These are phyloP conservation scores for Oryza punctata DNA, from an alignment of 176 grass and related monocot species.

Conservation along the genomic window DNA sequence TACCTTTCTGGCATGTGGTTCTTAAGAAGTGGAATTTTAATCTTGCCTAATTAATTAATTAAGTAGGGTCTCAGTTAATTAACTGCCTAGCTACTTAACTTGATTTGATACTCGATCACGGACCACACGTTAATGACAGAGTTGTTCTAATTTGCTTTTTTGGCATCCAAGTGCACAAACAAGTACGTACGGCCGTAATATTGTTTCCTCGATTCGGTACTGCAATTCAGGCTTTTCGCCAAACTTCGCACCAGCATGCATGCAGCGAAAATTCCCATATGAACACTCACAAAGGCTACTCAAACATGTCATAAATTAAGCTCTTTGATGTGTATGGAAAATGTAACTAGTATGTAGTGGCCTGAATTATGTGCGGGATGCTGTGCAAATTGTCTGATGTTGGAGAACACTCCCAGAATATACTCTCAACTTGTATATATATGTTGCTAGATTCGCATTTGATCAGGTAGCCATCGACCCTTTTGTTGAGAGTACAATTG, in stretches of 20 bases:
- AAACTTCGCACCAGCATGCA: slow-evolving; percentile 39
- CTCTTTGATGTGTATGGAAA: neutral
- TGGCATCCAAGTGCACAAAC: slow-evolving; percentile 22
- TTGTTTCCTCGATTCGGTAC: slow-evolving; percentile 32
- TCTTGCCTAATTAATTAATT: neutral
- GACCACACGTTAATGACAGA: slow-evolving; percentile 31
- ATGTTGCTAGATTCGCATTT: too few species aligned
- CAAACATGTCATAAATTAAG: neutral
- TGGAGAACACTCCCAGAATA: neutral
- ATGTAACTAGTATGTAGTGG: neutral
- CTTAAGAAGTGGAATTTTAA: slow-evolving; percentile 30
- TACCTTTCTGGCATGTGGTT: slow-evolving; percentile 27
- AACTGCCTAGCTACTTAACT: slow-evolving; percentile 6
- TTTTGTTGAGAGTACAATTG: too few species aligned
- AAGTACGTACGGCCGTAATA: slow-evolving; percentile 23
- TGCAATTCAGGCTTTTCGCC: slow-evolving; percentile 39
- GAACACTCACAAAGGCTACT: slow-evolving; percentile 25
- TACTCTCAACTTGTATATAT: neutral
- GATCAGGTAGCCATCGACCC: too few species aligned
- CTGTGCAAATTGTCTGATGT: neutral
- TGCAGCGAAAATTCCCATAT: neutral
- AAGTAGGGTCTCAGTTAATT: neutral
- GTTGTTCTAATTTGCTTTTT: slow-evolving; percentile 13
- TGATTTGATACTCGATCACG: neutral
- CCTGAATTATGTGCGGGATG: neutral